A percentile compares a stretch with the other conserved stretches of the same genome.
Evolutionary conservation across 441 rosid genomes (phyloP).

Genomic region (Biscutella laevigata): DNA sequence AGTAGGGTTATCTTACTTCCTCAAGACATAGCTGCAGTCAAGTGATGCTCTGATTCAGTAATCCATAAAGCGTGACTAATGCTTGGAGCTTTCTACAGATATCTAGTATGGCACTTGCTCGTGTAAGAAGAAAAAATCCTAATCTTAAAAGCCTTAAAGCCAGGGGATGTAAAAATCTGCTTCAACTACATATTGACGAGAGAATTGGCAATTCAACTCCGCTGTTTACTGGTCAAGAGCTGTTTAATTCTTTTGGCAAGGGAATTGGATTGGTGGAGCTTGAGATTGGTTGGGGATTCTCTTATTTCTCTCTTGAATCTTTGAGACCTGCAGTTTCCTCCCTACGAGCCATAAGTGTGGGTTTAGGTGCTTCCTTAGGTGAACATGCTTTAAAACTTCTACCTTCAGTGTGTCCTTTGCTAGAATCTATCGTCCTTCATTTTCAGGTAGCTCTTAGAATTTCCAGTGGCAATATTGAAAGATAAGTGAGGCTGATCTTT

Average conservation of each 20-base stretch:
- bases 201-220: constrained; percentile 23
- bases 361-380: constrained; percentile 68
- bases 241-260: constrained; percentile 35
- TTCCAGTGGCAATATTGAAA: not conserved
- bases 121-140: constrained; percentile 41
- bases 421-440: constrained; percentile 48
- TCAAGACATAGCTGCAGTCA: not conserved
- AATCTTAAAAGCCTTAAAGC: constrained; percentile 56
- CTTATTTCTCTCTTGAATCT: constrained; percentile 40
- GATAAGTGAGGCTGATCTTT: not conserved
- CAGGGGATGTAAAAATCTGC: constrained; percentile 56
- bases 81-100: constrained; percentile 36
- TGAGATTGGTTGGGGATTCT: constrained; percentile 71
- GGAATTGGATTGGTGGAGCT: constrained; percentile 46
- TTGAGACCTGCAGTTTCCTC: constrained; percentile 44
- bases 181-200: constrained; percentile 27
- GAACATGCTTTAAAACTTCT: constrained; percentile 46
- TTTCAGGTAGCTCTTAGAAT: constrained; percentile 53
- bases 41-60: not conserved
- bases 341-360: constrained; percentile 43
- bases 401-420: constrained; percentile 49
- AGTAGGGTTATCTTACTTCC: not conserved
- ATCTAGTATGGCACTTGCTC: constrained; percentile 46
- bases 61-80: not conserved
- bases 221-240: constrained; percentile 23